These are phyloP conservation scores for Wickerhamiella kazuoi DNA, from an alignment of 805 yeast species.

Conservation along the genomic window DNA sequence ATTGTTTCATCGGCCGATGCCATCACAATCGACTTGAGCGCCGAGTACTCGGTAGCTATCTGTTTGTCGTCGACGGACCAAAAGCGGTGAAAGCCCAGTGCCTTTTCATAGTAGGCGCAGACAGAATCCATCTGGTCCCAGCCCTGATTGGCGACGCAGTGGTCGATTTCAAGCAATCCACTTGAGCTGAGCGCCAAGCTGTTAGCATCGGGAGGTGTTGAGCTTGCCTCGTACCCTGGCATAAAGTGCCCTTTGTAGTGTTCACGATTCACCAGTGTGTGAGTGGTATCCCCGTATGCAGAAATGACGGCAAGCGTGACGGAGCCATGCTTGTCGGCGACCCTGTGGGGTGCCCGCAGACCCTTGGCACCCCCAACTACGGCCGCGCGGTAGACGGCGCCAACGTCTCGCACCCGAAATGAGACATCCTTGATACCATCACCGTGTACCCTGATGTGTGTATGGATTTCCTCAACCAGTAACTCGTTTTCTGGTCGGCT, in stretches of 20 bases:
- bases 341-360: constrained; percentile 15
- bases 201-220: constrained; percentile 9
- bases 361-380: constrained; percentile 34
- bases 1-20: constrained; percentile 44
- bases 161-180: constrained; percentile 38
- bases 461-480: constrained; percentile 25
- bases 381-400: constrained; percentile 29
- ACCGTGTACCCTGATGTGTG: constrained; percentile 41
- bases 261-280: constrained; percentile 41
- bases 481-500: constrained; percentile 14
- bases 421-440: constrained; percentile 70
- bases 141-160: constrained; percentile 61
- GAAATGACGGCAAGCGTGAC: constrained; percentile 35
- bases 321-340: constrained; percentile 32
- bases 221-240: constrained; percentile 28
- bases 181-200: constrained; percentile 22
- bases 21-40: constrained; percentile 62
- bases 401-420: constrained; percentile 40
- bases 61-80: constrained; percentile 76
- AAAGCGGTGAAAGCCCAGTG: constrained; percentile 57
- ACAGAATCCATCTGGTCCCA: constrained; percentile 48
- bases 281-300: constrained; percentile 46
- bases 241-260: constrained; percentile 29
- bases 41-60: constrained; percentile 50
- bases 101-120: constrained; percentile 40